Evolutionary conservation across 805 yeast genomes (phyloP), one percentile per base, ranked within the genome.

Genomic region (Sugiyamaella americana): DNA sequence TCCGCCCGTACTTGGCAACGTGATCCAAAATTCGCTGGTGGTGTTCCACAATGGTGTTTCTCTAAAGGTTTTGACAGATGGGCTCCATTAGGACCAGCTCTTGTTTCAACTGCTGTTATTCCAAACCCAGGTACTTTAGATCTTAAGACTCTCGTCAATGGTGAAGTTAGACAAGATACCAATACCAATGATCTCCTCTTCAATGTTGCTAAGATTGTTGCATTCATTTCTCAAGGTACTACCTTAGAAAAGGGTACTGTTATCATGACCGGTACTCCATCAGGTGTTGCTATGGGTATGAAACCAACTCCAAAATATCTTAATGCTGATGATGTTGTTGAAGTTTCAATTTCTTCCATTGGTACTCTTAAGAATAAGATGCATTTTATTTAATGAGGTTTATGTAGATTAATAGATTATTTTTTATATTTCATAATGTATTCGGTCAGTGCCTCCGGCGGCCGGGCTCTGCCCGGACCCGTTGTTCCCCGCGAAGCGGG

Each of bases 31-130:
- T 63, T 71, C 30, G 78, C 79, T 26, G 77, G 79, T 3, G 68
- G 77, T 18, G 71, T 72, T 1, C 60, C 71, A 2, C 80, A 75
- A 51, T 75, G 75, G 68, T 62, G 68, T 37, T 60, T 68, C 10
- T 74, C 76, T 8, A 75, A 75, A 59, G 66, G 69, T 67, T 73
- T 71, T 51, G 80, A 75, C 47, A 68, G 69, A 3, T 75, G 70
- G 69, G 78, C 78, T 1, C 80, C 80, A 23, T 53, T 75, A 41
- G 80, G 79, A 3, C 80, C 80, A 11, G 71, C 69, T 2, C 62
- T 75, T 34, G 74, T 72, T 1, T 62, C 74, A 1, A 47, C 68
- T 2, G 43, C 20, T 1, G 42, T 50, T n/a, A 49, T 68, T 22
- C 56, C 68, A 29, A 53, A 66, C 29, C 65, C 68, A 21, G 61